Percentiles rank a stretch among this genome's conserved stretches.
Evolutionary conservation across 495 filamentous ascomycete genomes (phyloP).

Genomic region (Penicillium taxi): DNA sequence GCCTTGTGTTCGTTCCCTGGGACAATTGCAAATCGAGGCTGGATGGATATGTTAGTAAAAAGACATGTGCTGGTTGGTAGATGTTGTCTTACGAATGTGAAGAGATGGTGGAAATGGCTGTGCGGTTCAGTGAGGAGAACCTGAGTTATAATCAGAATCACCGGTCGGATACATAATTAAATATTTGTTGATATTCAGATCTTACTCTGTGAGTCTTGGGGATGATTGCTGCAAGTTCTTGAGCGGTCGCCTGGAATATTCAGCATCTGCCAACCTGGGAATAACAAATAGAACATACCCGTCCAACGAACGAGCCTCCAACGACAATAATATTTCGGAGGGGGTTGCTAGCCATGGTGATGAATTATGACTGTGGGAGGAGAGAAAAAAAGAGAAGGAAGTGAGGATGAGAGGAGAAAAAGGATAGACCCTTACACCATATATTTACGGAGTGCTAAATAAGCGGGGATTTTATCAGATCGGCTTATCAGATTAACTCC

Average conservation of each 20-base stretch:
- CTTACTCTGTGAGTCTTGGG: constrained; percentile 30
- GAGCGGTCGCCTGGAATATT: constrained; percentile 21
- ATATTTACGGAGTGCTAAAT: not conserved
- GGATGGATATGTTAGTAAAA: not conserved
- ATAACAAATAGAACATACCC: constrained; percentile 14
- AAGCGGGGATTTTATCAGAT: constrained; percentile 4
- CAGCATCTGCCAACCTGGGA: not conserved
- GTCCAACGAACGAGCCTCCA: constrained; percentile 37
- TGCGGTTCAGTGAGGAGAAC: constrained; percentile 44
- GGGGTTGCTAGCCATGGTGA: constrained; percentile 16
- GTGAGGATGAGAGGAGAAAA: not conserved
- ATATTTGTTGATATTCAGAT: too few species aligned
- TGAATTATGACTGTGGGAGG: not conserved
- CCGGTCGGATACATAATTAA: too few species aligned
- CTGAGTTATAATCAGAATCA: constrained; percentile 8
- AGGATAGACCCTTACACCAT: not conserved
- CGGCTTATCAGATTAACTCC: constrained; percentile 22
- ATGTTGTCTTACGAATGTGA: constrained; percentile 39
- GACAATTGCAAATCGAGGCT: constrained; percentile 46
- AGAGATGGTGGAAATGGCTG: constrained; percentile 48
- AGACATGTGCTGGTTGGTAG: not conserved
- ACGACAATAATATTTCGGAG: constrained; percentile 36
- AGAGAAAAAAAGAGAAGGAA: not conserved
- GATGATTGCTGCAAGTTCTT: constrained; percentile 31
- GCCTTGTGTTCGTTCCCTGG: constrained; percentile 47